Evolutionary conservation across 805 yeast species (phyloP), one percentile per base, ranked within the genome.

Genomic region (Metschnikowia anglica): DNA sequence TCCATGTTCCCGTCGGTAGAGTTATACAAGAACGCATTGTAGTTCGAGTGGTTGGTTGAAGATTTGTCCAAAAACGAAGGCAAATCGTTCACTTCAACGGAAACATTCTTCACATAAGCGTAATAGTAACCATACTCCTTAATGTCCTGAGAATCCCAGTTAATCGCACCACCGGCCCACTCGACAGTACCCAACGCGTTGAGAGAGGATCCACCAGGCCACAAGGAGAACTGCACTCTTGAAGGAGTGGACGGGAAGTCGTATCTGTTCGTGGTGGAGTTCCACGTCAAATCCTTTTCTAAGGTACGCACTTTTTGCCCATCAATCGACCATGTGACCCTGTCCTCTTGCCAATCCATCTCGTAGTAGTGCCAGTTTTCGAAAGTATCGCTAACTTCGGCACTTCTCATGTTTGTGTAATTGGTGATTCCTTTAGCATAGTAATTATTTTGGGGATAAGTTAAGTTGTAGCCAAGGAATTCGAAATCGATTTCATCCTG

Each of bases 401-500:
- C 57, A 51, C 73, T 68, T 13, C 50, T 58, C 50, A 79, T 73
- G 61, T 85, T 84, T 25, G 81, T 72, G 63, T 80, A 86, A 70
- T 86, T 77, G 58, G 81, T 70, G 24, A 70, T 63, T 62, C 91
- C 97, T 60, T 84, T 81, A 62, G 78, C 81, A 70, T 86, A 90
- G 73, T 61, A 89, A 67, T 90, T 90, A 20, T 89, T 72, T 72
- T 90, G 90, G 1, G 81, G 86, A 17, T 65, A 60, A 24, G 74
- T 73, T 56, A 86, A 65, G 57, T 85, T 79, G 56, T 77, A 76
- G 46, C 98, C 98, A 49, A 88, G 83, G 53, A 81, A 83, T 70
- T 90, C 97, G 59, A 66, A 81, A 76, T 90, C 97, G 55, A 89
- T 76, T 74, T 90, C 97, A 70, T 89, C 97, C 72, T 86, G 81